Evolutionary conservation across 768 basidiomycete genomes (phyloP).

Genomic region (Calvatia gigantea): DNA sequence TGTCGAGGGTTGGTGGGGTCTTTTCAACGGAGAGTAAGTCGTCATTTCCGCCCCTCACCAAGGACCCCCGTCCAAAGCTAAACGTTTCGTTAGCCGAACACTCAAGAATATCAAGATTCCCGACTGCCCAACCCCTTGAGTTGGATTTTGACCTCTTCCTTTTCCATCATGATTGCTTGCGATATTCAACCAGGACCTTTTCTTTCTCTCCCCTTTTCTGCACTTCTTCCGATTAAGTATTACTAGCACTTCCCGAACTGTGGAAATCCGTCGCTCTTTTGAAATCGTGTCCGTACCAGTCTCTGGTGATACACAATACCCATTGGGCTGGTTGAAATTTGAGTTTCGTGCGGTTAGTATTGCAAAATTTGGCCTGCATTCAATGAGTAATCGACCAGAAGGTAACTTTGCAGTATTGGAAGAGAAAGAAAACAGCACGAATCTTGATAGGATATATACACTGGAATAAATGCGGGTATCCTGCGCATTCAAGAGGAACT

Average conservation of each 20-base stretch:
- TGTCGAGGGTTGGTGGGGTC: slow-evolving; percentile 62
- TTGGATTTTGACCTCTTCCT: neutral
- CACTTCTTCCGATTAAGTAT: neutral
- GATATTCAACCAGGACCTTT: neutral
- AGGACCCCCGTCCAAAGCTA: neutral
- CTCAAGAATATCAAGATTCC: slow-evolving; percentile 71
- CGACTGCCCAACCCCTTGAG: slow-evolving; percentile 39
- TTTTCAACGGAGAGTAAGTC: slow-evolving; percentile 43
- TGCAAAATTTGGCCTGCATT: too few species aligned
- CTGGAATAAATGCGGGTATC: too few species aligned
- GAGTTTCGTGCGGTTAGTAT: neutral
- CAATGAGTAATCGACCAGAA: too few species aligned
- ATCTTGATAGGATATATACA: too few species aligned
- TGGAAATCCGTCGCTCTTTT: neutral
- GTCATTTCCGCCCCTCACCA: neutral
- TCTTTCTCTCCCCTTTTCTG: neutral
- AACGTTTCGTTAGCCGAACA: slow-evolving; percentile 44
- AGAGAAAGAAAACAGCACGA: too few species aligned
- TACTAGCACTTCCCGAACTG: neutral
- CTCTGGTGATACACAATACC: neutral
- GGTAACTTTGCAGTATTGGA: too few species aligned
- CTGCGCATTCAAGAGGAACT: too few species aligned
- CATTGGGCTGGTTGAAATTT: neutral
- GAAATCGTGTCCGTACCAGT: neutral
- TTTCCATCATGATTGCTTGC: neutral